Percentiles rank a stretch among this genome's conserved stretches.
Conservation (phyloP, 495 filamentous ascomycete genomes). For the Neurospora sp. region DNA sequence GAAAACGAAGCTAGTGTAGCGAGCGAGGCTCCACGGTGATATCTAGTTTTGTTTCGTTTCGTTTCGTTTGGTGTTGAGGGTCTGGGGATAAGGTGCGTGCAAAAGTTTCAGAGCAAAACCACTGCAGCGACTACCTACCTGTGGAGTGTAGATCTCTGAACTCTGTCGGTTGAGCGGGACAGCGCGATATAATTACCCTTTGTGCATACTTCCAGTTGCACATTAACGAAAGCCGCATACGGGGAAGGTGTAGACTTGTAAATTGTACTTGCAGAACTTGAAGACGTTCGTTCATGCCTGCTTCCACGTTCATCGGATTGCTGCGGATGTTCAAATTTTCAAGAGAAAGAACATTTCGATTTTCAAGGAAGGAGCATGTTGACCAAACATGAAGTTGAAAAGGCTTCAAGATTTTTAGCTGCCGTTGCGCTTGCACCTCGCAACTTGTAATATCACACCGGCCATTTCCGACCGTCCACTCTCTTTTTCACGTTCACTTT, state of each 20-base stretch:
- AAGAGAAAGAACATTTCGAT: not conserved
- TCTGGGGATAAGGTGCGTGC: not conserved
- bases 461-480: not conserved
- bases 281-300: not conserved
- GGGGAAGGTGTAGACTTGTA: not conserved
- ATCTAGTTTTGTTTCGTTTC: not conserved
- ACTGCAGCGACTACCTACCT: not conserved
- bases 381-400: not conserved
- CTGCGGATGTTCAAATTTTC: not conserved
- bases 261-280: not conserved
- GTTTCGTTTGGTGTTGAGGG: not conserved
- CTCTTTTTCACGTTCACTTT: not conserved
- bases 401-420: not conserved
- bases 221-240: not conserved
- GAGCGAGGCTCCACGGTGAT: not conserved
- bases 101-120: not conserved
- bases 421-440: not conserved
- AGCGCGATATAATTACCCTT: not conserved
- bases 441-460: not conserved
- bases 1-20: not conserved
- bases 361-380: not conserved
- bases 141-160: not conserved
- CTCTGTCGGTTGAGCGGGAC: not conserved
- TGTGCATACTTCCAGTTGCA: not conserved
- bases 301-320: not conserved